phyloP scores from a whole-genome alignment of 441 rosid genomes.

The Erodium chrysanthum region DNA sequence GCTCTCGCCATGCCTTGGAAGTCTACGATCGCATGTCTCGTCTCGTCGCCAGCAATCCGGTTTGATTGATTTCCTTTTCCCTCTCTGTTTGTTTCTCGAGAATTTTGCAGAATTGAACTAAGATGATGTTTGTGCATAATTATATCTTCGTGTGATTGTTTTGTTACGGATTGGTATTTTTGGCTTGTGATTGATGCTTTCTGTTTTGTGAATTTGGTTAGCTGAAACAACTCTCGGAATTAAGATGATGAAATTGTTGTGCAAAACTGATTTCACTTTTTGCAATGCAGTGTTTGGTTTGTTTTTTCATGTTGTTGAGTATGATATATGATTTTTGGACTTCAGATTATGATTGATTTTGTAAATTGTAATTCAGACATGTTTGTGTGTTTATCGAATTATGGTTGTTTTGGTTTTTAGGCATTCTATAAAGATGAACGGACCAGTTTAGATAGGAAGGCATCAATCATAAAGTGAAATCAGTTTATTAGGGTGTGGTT shows the following conservation, averaged over 20 bases:
- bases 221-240: no score
- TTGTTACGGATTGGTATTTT: no score
- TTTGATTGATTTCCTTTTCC: conserved; percentile 9
- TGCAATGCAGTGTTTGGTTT: no score
- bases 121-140: no score
- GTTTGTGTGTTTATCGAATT: background rate
- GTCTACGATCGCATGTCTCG: conserved; percentile 75
- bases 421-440: conserved; percentile 68
- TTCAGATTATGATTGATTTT: background rate
- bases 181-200: background rate
- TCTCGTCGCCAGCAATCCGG: conserved; percentile 88
- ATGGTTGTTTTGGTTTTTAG: conserved; percentile 24
- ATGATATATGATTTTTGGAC: background rate
- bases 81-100: no score
- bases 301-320: background rate
- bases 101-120: background rate
- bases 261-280: background rate
- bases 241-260: background rate
- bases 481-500: no score
- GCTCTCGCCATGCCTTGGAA: conserved; percentile 70
- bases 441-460: conserved; percentile 58
- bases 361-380: background rate
- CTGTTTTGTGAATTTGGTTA: background rate
- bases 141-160: no score
- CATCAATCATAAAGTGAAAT: no score